Base-by-base conservation (phyloP, 768 basidiomycete species). In the Lyophyllum semitale region DNA sequence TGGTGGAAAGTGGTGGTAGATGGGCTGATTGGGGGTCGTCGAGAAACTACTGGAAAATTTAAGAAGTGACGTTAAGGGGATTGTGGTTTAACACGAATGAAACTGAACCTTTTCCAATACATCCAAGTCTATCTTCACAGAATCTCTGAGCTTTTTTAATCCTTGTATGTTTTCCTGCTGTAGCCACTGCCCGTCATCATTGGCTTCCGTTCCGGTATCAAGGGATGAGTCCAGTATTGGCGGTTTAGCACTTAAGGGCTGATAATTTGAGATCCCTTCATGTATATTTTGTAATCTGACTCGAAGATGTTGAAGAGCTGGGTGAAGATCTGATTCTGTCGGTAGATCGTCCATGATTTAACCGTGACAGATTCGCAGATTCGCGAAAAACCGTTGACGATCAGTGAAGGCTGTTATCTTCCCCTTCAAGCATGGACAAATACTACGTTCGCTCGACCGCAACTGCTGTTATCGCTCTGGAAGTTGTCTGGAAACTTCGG, bases 1-100 rank as follows among this genome's bases (percentile, higher is more conserved):
- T 95, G 8, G 87, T 91, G 0, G 87, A 87, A 20, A 83, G 72
- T 4, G 83, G 66, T 0, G 84, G 80, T 1, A 79, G 68, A n/a
- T 73, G 66, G 15, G 63, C 72, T 37, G 73, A 78, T 25, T 72
- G 56, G 7, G 81, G 77, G 59, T 79, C 70, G 52, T 77, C 73
- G 50, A 88, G 77, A 64, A 85, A 85, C 87, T 89, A 88, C 84
- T 87, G 64, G 58, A 72, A 41, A 51, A 54, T 57, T 33, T 45
- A 44, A 54, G 43, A 55, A 50, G 53, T 59, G 53, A 63, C 40
- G 17, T 44, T 53, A 29, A 59, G 40, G 30, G 44, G 43, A 20
- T 47, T 13, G 8, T 12, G 38, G 27, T 23, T 33, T 22, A 41
- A 26, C 48, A 51, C 43, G 51, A 52, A 25, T 18, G 20, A 53